Conservation (phyloP, 441 rosid genomes). For the Populus tomentosa region DNA sequence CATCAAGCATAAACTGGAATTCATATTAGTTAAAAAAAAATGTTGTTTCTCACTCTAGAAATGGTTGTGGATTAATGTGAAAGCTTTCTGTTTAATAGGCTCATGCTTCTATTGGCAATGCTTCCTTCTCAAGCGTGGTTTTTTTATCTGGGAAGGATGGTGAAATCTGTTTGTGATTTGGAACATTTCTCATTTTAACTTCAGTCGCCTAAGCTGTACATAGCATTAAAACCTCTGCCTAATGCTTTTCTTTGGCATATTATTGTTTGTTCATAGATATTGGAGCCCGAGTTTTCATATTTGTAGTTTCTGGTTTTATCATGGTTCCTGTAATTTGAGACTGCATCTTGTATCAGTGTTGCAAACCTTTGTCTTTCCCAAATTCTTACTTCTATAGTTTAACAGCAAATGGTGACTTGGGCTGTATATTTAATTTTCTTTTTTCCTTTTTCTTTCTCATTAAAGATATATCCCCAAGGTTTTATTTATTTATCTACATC, state of each 20-base stretch:
- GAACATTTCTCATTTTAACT: background rate
- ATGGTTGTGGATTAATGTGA: background rate
- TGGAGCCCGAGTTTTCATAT: background rate
- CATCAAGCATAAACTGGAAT: background rate
- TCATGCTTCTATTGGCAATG: background rate
- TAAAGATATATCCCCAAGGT: background rate
- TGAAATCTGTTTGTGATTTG: background rate
- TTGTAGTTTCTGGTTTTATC: background rate
- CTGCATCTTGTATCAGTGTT: background rate
- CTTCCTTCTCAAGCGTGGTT: background rate
- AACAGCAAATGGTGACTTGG: background rate
- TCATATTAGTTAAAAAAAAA: background rate
- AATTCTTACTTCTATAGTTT: background rate
- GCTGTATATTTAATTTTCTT: background rate
- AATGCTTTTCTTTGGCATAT: background rate
- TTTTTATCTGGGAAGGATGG: background rate
- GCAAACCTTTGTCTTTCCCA: background rate
- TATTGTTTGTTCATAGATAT: background rate
- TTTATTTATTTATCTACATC: conserved; percentile 10
- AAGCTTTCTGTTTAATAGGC: background rate
- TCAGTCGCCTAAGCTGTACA: background rate
- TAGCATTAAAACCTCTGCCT: background rate
- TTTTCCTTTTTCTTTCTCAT: background rate
- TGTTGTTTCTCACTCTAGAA: background rate
- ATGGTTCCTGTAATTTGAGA: background rate